A percentile compares a stretch with the other conserved stretches of the same genome.
phyloP scores from a whole-genome alignment of 2,329 filamentous ascomycete genomes.

The Chrysosphaeria jannelii region DNA sequence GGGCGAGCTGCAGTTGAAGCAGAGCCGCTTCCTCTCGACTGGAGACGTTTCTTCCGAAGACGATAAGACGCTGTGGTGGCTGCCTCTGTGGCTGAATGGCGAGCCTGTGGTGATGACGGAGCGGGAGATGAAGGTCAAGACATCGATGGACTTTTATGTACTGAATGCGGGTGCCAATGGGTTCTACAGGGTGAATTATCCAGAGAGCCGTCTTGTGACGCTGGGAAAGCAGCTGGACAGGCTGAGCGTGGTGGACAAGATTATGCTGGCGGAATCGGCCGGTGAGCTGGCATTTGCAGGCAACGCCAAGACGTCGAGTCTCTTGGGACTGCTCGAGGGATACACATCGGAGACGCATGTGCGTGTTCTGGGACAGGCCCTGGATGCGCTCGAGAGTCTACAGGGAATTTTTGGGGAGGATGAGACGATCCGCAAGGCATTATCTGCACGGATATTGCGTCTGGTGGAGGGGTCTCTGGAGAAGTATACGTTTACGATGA shows the following conservation, averaged over 20 bases:
- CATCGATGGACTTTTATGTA: constrained; percentile 69
- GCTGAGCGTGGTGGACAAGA: constrained; percentile 66
- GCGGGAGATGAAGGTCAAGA: constrained; percentile 40
- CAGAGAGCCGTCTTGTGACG: constrained; percentile 51
- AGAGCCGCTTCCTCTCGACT: constrained; percentile 70
- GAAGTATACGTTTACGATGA: constrained; percentile 62
- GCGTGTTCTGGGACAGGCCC: constrained; percentile 66
- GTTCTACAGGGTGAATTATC: constrained; percentile 81
- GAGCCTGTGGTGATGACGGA: constrained; percentile 22
- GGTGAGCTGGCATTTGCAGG: constrained; percentile 72
- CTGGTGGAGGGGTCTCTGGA: constrained; percentile 47
- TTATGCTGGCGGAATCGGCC: constrained; percentile 70
- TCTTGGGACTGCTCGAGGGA: constrained; percentile 62
- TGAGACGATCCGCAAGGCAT: constrained; percentile 33
- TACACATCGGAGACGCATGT: constrained; percentile 59
- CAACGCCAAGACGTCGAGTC: constrained; percentile 48
- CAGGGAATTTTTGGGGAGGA: constrained; percentile 67
- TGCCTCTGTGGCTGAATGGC: constrained; percentile 50
- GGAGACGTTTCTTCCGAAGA: constrained; percentile 80
- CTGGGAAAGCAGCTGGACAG: constrained; percentile 48
- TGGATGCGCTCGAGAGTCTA: constrained; percentile 44
- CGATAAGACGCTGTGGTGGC: constrained; percentile 83
- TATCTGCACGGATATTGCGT: constrained; percentile 53
- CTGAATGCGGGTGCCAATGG: constrained; percentile 72
- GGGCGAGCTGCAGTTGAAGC: constrained; percentile 53